Percentiles rank a stretch among this genome's conserved stretches.
phyloP scores from a whole-genome alignment of 2,329 filamentous ascomycete species.

The Aureobasidium sp. region DNA sequence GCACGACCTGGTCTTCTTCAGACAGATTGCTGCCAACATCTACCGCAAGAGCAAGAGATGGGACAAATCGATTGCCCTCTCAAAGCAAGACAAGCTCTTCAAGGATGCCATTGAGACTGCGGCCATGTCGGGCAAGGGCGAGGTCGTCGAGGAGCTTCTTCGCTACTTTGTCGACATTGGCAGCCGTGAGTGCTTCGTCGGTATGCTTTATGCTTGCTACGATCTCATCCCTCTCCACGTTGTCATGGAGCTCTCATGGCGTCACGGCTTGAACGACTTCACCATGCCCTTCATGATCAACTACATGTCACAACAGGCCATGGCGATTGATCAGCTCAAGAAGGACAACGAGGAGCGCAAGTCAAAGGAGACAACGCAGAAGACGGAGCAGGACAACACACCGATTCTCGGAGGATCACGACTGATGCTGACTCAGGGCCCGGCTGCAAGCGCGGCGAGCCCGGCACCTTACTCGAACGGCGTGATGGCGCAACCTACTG shows the following conservation, averaged over 20 bases:
- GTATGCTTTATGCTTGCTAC: conserved; percentile 98
- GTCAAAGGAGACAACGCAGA: conserved; percentile 57
- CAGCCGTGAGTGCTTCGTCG: conserved; percentile 98
- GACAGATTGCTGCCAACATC: conserved; percentile 94
- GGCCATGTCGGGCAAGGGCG: conserved; percentile 79
- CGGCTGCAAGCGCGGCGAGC: conserved; percentile 49
- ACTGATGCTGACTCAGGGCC: conserved; percentile 92
- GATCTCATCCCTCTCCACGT: conserved; percentile 90
- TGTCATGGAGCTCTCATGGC: conserved; percentile 95
- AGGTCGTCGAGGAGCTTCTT: conserved; percentile 90
- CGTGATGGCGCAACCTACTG: conserved; percentile 81
- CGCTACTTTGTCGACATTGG: conserved; percentile 99
- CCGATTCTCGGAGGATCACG: conserved; percentile 84
- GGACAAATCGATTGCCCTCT: conserved; percentile 97
- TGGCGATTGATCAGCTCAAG: conserved; percentile 75
- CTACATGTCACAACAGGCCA: conserved; percentile 82
- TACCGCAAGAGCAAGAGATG: conserved; percentile 99
- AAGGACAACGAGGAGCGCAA: conserved; percentile 96
- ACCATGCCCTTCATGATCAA: conserved; percentile 99
- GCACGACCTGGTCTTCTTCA: conserved; percentile 98
- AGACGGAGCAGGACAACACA: conserved; percentile 87
- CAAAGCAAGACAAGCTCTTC: conserved; percentile 98
- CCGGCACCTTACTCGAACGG: conserved; percentile 75
- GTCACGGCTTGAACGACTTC: conserved; percentile 87
- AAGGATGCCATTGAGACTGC: conserved; percentile 98